Percentiles rank a stretch among this genome's conserved stretches.
Evolutionary conservation across 345 rosid species (phyloP).

Genomic region (Melaleuca alternifolia): DNA sequence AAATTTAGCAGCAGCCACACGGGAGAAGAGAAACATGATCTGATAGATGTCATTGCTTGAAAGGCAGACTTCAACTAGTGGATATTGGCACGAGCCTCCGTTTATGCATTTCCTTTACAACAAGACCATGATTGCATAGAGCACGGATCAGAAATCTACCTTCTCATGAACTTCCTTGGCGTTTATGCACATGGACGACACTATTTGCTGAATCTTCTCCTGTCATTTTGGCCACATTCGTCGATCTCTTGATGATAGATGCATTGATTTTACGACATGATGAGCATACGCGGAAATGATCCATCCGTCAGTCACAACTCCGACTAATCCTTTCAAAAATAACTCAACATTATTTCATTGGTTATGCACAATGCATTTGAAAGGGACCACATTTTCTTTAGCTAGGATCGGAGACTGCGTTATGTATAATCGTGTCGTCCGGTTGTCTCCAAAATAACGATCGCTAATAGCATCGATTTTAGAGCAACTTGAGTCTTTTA

Average conservation of each 20-base stretch:
- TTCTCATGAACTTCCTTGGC: not conserved
- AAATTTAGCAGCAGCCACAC: not conserved
- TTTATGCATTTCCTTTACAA: not conserved
- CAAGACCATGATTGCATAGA: not conserved
- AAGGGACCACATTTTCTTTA: not conserved
- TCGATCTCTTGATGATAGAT: not conserved
- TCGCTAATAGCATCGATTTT: not conserved
- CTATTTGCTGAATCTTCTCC: not conserved
- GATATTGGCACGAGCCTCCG: not conserved
- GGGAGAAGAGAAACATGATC: not conserved
- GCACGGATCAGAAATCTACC: not conserved
- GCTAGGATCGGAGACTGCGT: not conserved
- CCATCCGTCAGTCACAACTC: not conserved
- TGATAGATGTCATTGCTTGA: not conserved
- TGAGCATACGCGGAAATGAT: not conserved
- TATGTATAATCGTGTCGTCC: not conserved
- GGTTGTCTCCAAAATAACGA: not conserved
- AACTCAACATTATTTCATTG: not conserved
- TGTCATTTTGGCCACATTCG: not conserved
- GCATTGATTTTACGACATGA: not conserved
- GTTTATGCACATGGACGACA: not conserved
- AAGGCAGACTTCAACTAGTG: not conserved
- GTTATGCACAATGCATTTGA: not conserved
- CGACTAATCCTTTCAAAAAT: not conserved
- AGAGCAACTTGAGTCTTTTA: not conserved